Conservation (phyloP, 116 monocot genomes). For the Thalassia testudinum region DNA sequence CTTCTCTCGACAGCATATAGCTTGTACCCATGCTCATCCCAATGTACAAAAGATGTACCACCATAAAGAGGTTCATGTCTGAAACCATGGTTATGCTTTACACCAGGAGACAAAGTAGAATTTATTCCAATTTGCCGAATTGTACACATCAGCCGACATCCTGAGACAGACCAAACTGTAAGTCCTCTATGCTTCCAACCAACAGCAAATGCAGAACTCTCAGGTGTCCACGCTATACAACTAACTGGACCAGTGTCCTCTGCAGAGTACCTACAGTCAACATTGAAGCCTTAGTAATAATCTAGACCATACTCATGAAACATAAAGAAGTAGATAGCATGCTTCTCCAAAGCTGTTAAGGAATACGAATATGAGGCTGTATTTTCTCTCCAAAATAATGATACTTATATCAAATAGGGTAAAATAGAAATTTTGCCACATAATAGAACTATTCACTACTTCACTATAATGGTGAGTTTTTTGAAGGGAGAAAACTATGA, state of each 20-base stretch:
- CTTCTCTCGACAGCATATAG: constrained; percentile 85
- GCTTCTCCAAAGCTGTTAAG: too few species aligned
- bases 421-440: too few species aligned
- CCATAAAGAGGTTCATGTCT: constrained; percentile 79
- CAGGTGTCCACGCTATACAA: constrained; percentile 95
- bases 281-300: constrained; percentile 4
- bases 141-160: constrained; percentile 95
- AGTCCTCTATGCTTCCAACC: constrained; percentile 96
- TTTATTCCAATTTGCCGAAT: constrained; percentile 79
- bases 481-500: too few species aligned
- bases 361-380: too few species aligned
- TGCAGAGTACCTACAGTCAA: constrained; percentile 60
- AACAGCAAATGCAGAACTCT: constrained; percentile 87
- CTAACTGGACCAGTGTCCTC: constrained; percentile 95
- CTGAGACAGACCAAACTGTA: constrained; percentile 94
- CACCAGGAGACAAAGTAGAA: constrained; percentile 69
- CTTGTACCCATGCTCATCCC: constrained; percentile 96
- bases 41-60: constrained; percentile 70
- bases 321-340: too few species aligned
- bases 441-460: too few species aligned
- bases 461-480: too few species aligned
- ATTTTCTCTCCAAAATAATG: too few species aligned
- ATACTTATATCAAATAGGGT: too few species aligned
- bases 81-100: constrained; percentile 50
- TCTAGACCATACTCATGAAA: neutral